Evolutionary conservation across 2,329 filamentous ascomycete species (phyloP).

Genomic region (Spiromastix sp.): DNA sequence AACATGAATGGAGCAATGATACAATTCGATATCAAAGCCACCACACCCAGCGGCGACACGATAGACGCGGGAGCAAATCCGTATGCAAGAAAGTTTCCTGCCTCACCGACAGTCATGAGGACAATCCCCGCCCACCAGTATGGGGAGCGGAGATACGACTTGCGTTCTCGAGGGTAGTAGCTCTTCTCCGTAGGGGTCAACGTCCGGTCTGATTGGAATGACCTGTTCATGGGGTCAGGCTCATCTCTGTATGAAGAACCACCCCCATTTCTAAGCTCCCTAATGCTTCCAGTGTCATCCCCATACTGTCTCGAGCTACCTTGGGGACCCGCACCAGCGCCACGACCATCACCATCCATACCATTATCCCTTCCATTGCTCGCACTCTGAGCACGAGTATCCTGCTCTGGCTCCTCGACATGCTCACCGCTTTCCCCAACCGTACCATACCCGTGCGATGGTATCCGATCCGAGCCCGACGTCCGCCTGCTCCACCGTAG

Average conservation of each 20-base stretch:
- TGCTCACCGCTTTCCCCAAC: conserved; percentile 14
- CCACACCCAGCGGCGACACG: conserved; percentile 92
- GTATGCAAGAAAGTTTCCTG: conserved; percentile 93
- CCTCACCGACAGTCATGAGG: conserved; percentile 85
- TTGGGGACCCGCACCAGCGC: neutral
- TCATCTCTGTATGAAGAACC: conserved; percentile 22
- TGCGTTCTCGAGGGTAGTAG: conserved; percentile 37
- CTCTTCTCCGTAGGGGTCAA: conserved; percentile 28
- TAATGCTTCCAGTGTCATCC: conserved; percentile 9
- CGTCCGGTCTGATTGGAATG: conserved; percentile 30
- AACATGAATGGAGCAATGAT: conserved; percentile 91
- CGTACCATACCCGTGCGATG: conserved; percentile 35
- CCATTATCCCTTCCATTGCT: conserved; percentile 10
- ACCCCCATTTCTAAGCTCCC: conserved; percentile 7
- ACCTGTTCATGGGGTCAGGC: conserved; percentile 24
- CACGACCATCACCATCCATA: neutral
- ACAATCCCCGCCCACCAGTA: conserved; percentile 96
- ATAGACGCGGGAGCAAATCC: conserved; percentile 97
- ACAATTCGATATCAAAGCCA: conserved; percentile 92
- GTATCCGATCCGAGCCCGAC: conserved; percentile 7
- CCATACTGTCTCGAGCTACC: neutral
- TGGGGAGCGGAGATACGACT: conserved; percentile 76
- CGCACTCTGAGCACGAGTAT: conserved; percentile 1
- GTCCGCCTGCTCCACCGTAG: conserved; percentile 41
- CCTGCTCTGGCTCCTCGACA: conserved; percentile 1